These are phyloP conservation scores for Trichophyton equinum DNA, from an alignment of 2,329 filamentous ascomycete species.

Conservation along the genomic window DNA sequence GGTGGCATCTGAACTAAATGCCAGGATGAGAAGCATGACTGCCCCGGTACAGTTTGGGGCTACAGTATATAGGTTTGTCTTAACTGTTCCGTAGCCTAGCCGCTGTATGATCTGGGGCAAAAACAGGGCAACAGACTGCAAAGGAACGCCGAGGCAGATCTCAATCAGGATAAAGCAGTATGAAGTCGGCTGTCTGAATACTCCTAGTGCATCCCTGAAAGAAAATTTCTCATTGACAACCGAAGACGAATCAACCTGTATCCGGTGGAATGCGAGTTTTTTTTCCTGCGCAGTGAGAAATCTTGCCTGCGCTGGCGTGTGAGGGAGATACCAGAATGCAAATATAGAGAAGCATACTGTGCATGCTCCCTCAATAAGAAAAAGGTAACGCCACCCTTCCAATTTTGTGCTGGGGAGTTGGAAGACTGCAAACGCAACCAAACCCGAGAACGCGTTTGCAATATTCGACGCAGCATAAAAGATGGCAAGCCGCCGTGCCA, in stretches of 20 bases:
- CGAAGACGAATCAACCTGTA: conserved; percentile 61
- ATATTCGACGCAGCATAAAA: conserved; percentile 69
- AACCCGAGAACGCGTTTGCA: conserved; percentile 52
- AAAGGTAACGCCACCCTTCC: conserved; percentile 42
- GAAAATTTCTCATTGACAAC: conserved; percentile 46
- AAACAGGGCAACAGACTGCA: conserved; percentile 46
- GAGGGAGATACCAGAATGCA: conserved; percentile 57
- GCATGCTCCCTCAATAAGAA: conserved; percentile 45
- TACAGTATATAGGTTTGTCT: conserved; percentile 71
- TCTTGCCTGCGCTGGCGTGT: conserved; percentile 48
- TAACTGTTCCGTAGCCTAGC: conserved; percentile 43
- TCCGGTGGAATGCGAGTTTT: conserved; percentile 56
- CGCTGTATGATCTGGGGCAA: conserved; percentile 46
- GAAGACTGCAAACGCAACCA: conserved; percentile 50
- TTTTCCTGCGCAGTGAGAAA: conserved; percentile 58
- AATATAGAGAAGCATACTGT: conserved; percentile 52
- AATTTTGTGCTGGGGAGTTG: conserved; percentile 40
- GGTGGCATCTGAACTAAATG: conserved; percentile 55
- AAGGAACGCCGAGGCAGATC: conserved; percentile 47
- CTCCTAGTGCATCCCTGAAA: conserved; percentile 39
- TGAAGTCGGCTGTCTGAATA: conserved; percentile 43
- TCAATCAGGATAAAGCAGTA: conserved; percentile 46
- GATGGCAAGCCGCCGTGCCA: conserved; percentile 56
- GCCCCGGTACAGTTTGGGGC: conserved; percentile 67
- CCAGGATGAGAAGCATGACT: conserved; percentile 57